phyloP scores from a whole-genome alignment of 495 filamentous ascomycete species.

The Sporormia fimetaria region DNA sequence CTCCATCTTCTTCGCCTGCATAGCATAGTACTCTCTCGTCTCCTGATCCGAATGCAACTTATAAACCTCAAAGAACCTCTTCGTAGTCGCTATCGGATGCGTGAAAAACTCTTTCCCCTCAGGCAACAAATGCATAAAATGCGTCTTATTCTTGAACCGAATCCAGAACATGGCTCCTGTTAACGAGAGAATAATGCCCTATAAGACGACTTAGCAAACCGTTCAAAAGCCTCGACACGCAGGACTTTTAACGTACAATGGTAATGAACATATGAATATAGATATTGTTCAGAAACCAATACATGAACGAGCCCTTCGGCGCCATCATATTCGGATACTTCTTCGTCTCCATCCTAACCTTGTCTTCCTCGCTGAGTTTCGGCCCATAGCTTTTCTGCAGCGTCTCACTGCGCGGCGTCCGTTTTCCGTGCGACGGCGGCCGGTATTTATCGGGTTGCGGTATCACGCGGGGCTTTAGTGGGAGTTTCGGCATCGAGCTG shows the following conservation, averaged over 20 bases:
- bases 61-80: conserved; percentile 51
- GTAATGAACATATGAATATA: conserved; percentile 69
- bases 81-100: conserved; percentile 51
- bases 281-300: conserved; percentile 61
- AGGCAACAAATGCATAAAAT: conserved; percentile 63
- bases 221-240: not conserved
- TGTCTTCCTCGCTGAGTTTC: conserved; percentile 41
- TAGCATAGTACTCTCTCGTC: conserved; percentile 51
- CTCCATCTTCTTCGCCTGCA: conserved; percentile 53
- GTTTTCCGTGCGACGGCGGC: conserved; percentile 69
- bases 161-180: conserved; percentile 54
- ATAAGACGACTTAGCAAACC: not conserved
- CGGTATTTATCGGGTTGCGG: conserved; percentile 72
- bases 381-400: conserved; percentile 50
- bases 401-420: conserved; percentile 41
- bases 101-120: conserved; percentile 44
- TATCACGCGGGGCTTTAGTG: conserved; percentile 41
- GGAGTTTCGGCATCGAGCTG: conserved; percentile 7
- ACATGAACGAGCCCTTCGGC: conserved; percentile 58
- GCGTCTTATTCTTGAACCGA: conserved; percentile 59
- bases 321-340: conserved; percentile 77
- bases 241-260: conserved; percentile 43
- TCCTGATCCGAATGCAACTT: conserved; percentile 56
- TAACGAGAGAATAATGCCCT: conserved; percentile 55
- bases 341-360: conserved; percentile 47